Percentiles rank a stretch among this genome's conserved stretches.
Evolutionary conservation across 805 yeast genomes (phyloP).

Genomic region (Teunomyces panamensis): DNA sequence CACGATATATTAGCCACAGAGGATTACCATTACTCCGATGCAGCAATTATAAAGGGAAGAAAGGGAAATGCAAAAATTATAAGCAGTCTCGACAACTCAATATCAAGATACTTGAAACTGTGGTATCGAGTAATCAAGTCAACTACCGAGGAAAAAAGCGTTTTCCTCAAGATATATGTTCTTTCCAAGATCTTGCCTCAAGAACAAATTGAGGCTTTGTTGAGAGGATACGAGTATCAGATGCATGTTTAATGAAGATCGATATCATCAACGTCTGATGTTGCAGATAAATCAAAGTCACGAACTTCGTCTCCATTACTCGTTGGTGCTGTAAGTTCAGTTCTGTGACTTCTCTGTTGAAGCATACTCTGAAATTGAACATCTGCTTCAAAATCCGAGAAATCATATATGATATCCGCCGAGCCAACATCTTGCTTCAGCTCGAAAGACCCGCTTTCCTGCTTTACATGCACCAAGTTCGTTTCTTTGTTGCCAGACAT

Average conservation of each 20-base stretch:
- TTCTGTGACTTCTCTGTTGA: not conserved
- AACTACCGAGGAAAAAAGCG: not conserved
- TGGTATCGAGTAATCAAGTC: not conserved
- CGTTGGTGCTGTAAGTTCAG: not conserved
- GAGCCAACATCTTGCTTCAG: constrained; percentile 6
- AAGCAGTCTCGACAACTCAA: not conserved
- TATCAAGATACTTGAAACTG: not conserved
- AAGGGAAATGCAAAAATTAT: not conserved
- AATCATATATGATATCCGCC: constrained; percentile 18
- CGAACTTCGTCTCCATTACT: constrained; percentile 7
- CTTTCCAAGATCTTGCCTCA: constrained; percentile 3
- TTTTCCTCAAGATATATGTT: not conserved
- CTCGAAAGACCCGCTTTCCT: constrained; percentile 1
- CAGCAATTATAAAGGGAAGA: not conserved
- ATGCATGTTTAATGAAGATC: constrained; percentile 2
- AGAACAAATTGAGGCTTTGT: not conserved
- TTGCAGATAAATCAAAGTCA: constrained; percentile 14
- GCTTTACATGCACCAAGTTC: not conserved
- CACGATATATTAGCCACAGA: constrained; percentile 17
- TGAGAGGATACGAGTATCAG: constrained; percentile 1
- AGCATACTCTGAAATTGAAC: constrained; percentile 14
- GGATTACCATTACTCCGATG: constrained; percentile 10
- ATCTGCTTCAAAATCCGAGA: constrained; percentile 22
- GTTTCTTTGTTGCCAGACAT: not conserved
- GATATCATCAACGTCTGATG: constrained; percentile 16